Evolutionary conservation across 2,329 filamentous ascomycete species (phyloP).

Genomic region (Diaporthe destruens): DNA sequence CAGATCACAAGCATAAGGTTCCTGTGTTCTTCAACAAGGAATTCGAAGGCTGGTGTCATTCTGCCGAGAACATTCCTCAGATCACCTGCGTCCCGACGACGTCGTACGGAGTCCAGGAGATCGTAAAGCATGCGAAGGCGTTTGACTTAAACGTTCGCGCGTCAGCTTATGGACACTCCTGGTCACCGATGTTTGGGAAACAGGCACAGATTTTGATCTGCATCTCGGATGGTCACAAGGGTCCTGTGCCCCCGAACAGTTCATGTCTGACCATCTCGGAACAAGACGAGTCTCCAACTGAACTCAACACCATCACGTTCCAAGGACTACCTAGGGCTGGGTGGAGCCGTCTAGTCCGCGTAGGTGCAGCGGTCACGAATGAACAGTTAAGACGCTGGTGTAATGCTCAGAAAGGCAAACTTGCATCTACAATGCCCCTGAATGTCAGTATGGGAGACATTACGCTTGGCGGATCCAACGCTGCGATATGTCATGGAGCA

Average conservation of each 20-base stretch:
- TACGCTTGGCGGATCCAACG: conserved; percentile 60
- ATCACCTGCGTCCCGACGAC: conserved; percentile 58
- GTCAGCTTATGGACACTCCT: conserved; percentile 59
- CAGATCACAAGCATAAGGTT: neutral
- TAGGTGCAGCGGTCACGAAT: conserved; percentile 59
- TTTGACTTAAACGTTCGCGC: conserved; percentile 55
- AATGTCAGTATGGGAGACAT: conserved; percentile 63
- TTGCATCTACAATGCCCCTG: conserved; percentile 57
- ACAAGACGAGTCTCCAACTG: conserved; percentile 42
- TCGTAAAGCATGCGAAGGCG: conserved; percentile 54
- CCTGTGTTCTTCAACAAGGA: conserved; percentile 44
- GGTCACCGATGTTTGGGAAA: conserved; percentile 56
- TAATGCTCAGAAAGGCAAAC: conserved; percentile 48
- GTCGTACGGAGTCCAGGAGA: conserved; percentile 54
- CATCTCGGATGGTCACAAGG: conserved; percentile 54
- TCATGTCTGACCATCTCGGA: conserved; percentile 41
- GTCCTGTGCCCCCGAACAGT: conserved; percentile 54
- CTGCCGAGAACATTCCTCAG: conserved; percentile 53
- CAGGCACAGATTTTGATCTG: conserved; percentile 58
- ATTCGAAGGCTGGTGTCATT: conserved; percentile 58
- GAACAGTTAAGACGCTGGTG: conserved; percentile 61
- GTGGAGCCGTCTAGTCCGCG: conserved; percentile 52
- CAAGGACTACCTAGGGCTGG: conserved; percentile 47
- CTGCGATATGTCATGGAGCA: conserved; percentile 60
- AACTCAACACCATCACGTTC: conserved; percentile 56